Evolutionary conservation across 345 rosid species (phyloP).

Genomic region (Eucalyptus pauciflora): DNA sequence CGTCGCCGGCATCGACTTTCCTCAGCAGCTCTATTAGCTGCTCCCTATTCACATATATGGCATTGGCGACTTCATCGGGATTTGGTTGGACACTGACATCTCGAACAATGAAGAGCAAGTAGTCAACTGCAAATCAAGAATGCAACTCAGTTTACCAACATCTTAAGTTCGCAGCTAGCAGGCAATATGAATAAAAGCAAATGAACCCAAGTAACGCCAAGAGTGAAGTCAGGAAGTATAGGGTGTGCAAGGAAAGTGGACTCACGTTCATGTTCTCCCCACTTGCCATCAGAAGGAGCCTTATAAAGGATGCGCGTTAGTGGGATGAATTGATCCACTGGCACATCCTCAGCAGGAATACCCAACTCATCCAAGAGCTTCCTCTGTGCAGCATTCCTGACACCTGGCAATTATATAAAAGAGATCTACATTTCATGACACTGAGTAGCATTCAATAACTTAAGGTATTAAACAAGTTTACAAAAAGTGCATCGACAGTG

Average conservation of each 20-base stretch:
- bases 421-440: background rate
- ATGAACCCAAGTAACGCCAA: background rate
- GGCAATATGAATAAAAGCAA: background rate
- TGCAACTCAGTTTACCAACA: background rate
- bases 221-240: background rate
- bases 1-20: constrained; percentile 87
- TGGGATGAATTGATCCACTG: constrained; percentile 70
- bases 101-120: constrained; percentile 71
- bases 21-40: constrained; percentile 71
- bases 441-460: background rate
- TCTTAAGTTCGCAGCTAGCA: background rate
- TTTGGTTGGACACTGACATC: constrained; percentile 67
- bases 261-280: constrained; percentile 99
- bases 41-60: constrained; percentile 70
- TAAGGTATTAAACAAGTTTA: background rate
- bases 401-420: constrained; percentile 34
- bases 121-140: constrained; percentile 58
- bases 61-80: constrained; percentile 83
- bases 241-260: background rate
- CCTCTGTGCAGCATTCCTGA: constrained; percentile 94
- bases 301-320: constrained; percentile 79
- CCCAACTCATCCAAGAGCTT: constrained; percentile 98
- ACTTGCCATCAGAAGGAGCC: constrained; percentile 96
- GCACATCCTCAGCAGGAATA: constrained; percentile 81
- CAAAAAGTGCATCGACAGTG: background rate